Evolutionary conservation across 2,329 filamentous ascomycete genomes (phyloP), one percentile per base, ranked within the genome.

Genomic region (Pseudopyrenochaeta lycopersici): DNA sequence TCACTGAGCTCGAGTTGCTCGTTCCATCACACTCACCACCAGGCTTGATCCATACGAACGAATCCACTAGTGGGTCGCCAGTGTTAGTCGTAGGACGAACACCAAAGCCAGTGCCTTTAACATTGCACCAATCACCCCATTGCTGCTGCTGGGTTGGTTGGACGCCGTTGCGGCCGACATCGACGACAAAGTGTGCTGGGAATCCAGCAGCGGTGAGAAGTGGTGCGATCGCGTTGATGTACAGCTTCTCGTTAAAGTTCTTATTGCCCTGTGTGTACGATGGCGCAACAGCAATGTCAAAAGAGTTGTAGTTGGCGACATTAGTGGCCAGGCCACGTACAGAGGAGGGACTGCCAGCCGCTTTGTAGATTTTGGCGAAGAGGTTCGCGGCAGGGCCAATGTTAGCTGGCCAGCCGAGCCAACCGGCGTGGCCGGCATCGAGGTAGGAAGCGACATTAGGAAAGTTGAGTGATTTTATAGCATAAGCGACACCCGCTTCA

Each of bases 31-130:
- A 43, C 39, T 82, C 81, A 42, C 80, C 80, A 57, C 87, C 87
- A 6, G 87, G 87, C 81, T 89, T 89, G 63, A 88, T 76, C 87
- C 87, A 89, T 51, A 88, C 87, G 60, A 88, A 87, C 38, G 87
- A 85, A 68, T 90, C 87, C 27, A 82, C 77, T n/a, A 87, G 76
- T 2, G 76, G 67, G 57, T 85, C 80, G n/a, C 83, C 84, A 4
- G 87, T 89, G 66, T 83, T 77, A n/a, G 84, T 79, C 4, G 82
- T 83, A 2, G 86, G 85, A 12, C 85, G 82, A 14, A 75, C 74
- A 55, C 87, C 87, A 60, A 88, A 88, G 11, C 87, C 86, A 49
- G 85, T 84, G 30, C 82, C 84, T 45, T 78, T 82, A 55, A 87
- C 80, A 66, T 88, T 89, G 78, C 86, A 89, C 87, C 87, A 89